Conservation (phyloP, 2,329 filamentous ascomycete genomes). For the Leptographium wingfieldii region DNA sequence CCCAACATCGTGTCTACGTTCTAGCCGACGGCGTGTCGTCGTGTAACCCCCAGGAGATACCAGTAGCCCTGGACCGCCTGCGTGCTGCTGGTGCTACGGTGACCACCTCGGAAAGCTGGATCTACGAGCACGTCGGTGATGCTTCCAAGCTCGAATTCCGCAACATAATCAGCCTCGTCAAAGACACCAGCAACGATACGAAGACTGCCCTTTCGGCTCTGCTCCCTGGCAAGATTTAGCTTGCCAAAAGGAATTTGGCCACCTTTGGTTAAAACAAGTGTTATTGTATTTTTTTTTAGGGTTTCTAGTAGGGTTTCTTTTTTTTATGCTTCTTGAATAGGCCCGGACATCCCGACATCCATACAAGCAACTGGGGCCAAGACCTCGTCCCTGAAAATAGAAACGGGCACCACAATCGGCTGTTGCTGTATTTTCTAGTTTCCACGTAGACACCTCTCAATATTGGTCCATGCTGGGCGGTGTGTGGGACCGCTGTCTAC, state of each 20-base stretch:
- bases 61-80: constrained; percentile 64
- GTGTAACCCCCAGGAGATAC: constrained; percentile 71
- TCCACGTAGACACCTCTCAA: not conserved
- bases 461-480: not conserved
- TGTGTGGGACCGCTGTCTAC: not conserved
- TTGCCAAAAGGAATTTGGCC: not conserved
- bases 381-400: not conserved
- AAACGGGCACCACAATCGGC: not conserved
- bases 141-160: constrained; percentile 62
- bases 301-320: not conserved
- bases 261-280: not conserved
- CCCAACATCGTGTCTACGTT: constrained; percentile 73
- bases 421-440: not conserved
- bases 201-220: constrained; percentile 54
- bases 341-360: not conserved
- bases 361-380: not conserved
- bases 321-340: not conserved
- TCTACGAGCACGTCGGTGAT: constrained; percentile 85
- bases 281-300: not conserved
- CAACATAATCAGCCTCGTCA: constrained; percentile 62
- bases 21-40: constrained; percentile 83
- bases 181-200: constrained; percentile 60
- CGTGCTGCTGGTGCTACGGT: constrained; percentile 64
- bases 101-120: constrained; percentile 76
- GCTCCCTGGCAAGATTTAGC: constrained; percentile 26